A percentile compares a stretch with the other conserved stretches of the same genome.
phyloP scores from a whole-genome alignment of 1,284 basidiomycete species.

The Stygiomarasmius scandens region DNA sequence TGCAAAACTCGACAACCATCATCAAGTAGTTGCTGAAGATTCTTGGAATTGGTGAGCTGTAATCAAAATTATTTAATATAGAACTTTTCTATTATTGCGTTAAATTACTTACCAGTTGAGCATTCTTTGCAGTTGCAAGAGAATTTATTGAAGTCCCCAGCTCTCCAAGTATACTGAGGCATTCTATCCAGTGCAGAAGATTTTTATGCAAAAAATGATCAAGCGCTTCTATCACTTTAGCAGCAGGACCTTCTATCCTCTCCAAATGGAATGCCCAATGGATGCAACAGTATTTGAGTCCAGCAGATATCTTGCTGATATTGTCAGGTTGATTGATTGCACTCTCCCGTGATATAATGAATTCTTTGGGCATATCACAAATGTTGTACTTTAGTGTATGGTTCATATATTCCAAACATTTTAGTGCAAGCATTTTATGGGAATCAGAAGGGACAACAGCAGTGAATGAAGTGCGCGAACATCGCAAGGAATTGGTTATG shows the following conservation, averaged over 20 bases:
- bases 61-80: not conserved
- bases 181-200: slow-evolving; percentile 5
- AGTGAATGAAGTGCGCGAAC: slow-evolving; percentile 13
- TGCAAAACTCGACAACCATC: slow-evolving; percentile 16
- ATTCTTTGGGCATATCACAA: slow-evolving; percentile 9
- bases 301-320: slow-evolving; percentile 13
- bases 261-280: slow-evolving; percentile 21
- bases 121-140: not conserved
- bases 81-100: not conserved
- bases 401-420: slow-evolving; percentile 19
- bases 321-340: slow-evolving; percentile 12
- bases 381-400: slow-evolving; percentile 17
- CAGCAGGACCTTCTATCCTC: not conserved
- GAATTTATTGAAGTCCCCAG: not conserved
- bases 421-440: slow-evolving; percentile 17
- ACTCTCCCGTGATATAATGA: not conserved
- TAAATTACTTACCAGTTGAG: not conserved
- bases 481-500: slow-evolving; percentile 11
- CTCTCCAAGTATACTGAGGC: not conserved
- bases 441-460: not conserved
- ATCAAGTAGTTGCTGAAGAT: slow-evolving; percentile 14
- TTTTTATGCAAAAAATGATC: not conserved
- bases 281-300: slow-evolving; percentile 20
- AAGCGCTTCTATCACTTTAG: not conserved
- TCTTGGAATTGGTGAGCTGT: not conserved